Conservation (phyloP, 345 rosid genomes). For the Cardamine resedifolia region DNA sequence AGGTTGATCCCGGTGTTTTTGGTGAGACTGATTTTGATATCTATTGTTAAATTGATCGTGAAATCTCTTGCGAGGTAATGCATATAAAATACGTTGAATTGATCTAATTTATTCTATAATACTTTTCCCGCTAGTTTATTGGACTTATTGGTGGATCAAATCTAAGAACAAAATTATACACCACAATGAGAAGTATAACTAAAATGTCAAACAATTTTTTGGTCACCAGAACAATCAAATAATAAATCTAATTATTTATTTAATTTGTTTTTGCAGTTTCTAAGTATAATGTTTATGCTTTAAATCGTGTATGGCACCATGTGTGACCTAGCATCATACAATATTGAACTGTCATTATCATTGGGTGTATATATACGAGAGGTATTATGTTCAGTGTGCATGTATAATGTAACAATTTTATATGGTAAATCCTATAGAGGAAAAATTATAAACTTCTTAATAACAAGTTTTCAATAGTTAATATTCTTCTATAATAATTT, state of each 20-base stretch:
- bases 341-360: not conserved
- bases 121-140: not conserved
- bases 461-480: not conserved
- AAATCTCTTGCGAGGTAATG: not conserved
- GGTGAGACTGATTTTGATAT: not conserved
- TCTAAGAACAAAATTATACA: not conserved
- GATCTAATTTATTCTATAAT: not conserved
- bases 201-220: not conserved
- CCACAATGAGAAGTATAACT: not conserved
- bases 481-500: too few species aligned
- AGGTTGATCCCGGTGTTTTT: not conserved
- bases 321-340: not conserved
- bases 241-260: not conserved
- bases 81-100: not conserved
- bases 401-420: not conserved
- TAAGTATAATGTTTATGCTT: not conserved
- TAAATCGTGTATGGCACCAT: not conserved
- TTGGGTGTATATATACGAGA: not conserved
- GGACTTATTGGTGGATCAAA: not conserved
- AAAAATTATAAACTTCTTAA: not conserved
- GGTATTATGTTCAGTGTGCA: not conserved
- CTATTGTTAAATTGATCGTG: not conserved
- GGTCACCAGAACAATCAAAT: not conserved
- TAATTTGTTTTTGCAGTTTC: not conserved
- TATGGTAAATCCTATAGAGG: not conserved